Percentiles rank a stretch among this genome's conserved stretches.
phyloP scores from a whole-genome alignment of 1,284 basidiomycete genomes.

The Moesziomyces aphidis region DNA sequence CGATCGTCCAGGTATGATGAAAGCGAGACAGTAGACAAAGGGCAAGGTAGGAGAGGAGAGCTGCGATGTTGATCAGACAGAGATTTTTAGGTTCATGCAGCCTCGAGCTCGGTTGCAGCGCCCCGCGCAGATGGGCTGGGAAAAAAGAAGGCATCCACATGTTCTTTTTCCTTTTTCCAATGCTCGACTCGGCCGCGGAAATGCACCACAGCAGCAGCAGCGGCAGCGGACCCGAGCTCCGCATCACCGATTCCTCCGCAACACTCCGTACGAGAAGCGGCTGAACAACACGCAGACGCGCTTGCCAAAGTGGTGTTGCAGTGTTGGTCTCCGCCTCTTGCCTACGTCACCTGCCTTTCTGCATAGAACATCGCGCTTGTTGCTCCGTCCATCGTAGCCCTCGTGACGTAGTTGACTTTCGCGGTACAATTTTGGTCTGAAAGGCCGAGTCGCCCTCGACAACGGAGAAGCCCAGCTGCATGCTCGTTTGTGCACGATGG shows the following conservation, averaged over 20 bases:
- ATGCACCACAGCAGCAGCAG: neutral
- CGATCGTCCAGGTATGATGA: too few species aligned
- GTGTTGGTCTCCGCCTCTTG: too few species aligned
- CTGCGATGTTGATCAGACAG: neutral
- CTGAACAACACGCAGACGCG: too few species aligned
- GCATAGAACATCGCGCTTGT: conserved; percentile 2
- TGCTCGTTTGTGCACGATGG: too few species aligned
- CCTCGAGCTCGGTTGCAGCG: conserved; percentile 8
- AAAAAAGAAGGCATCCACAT: conserved; percentile 18
- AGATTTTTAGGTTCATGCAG: neutral
- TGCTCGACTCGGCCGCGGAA: neutral
- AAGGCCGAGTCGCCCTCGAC: too few species aligned
- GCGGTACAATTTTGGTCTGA: too few species aligned
- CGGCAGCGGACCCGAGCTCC: too few species aligned
- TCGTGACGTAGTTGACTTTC: too few species aligned
- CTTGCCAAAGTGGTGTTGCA: neutral
- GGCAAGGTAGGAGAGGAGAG: too few species aligned
- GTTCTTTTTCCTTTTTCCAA: conserved; percentile 6
- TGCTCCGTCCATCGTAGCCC: too few species aligned
- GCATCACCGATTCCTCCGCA: neutral
- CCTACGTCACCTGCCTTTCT: conserved; percentile 13
- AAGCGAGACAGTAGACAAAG: too few species aligned
- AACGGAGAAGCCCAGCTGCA: too few species aligned
- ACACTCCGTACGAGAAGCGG: neutral
- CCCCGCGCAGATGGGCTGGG: neutral